Percentiles rank a stretch among this genome's conserved stretches.
These are phyloP conservation scores for Trifolium dubium DNA, from an alignment of 306 rosid genomes.

Conservation along the genomic window DNA sequence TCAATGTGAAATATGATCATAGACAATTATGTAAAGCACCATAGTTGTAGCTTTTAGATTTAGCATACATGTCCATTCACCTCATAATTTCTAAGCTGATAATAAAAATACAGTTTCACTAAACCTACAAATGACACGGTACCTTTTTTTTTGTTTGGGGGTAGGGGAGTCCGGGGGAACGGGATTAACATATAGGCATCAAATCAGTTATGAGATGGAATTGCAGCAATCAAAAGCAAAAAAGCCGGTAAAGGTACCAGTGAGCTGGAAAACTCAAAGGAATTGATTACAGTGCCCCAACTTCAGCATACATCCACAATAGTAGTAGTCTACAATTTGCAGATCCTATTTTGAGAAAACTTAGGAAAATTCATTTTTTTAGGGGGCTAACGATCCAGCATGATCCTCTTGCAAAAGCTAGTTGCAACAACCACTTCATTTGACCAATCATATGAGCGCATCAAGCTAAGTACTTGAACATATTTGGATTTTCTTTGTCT, in stretches of 20 bases:
- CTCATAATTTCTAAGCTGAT: conserved; percentile 39
- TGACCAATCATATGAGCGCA: conserved; percentile 31
- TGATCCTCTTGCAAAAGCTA: conserved; percentile 36
- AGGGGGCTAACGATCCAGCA: conserved; percentile 33
- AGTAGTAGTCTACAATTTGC: conserved; percentile 46
- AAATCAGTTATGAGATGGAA: conserved; percentile 43
- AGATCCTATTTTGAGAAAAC: conserved; percentile 47
- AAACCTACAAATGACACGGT: conserved; percentile 44
- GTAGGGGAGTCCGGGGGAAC: background rate
- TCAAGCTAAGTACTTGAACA: conserved; percentile 92
- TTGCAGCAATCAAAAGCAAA: conserved; percentile 35
- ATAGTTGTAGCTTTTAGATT: conserved; percentile 24
- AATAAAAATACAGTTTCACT: conserved; percentile 37
- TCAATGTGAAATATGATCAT: conserved; percentile 13
- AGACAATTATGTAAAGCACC: conserved; percentile 31
- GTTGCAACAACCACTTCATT: conserved; percentile 39
- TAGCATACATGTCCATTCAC: conserved; percentile 41
- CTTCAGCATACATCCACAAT: conserved; percentile 46
- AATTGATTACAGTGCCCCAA: conserved; percentile 51
- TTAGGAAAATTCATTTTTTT: conserved; percentile 36
- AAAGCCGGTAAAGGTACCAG: conserved; percentile 35
- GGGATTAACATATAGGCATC: conserved; percentile 25
- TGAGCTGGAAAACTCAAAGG: conserved; percentile 44
- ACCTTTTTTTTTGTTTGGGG: conserved; percentile 27
- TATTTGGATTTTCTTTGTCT: conserved; percentile 85